phyloP scores from a whole-genome alignment of 2,329 filamentous ascomycete species.

The Hypocrella siamensis region DNA sequence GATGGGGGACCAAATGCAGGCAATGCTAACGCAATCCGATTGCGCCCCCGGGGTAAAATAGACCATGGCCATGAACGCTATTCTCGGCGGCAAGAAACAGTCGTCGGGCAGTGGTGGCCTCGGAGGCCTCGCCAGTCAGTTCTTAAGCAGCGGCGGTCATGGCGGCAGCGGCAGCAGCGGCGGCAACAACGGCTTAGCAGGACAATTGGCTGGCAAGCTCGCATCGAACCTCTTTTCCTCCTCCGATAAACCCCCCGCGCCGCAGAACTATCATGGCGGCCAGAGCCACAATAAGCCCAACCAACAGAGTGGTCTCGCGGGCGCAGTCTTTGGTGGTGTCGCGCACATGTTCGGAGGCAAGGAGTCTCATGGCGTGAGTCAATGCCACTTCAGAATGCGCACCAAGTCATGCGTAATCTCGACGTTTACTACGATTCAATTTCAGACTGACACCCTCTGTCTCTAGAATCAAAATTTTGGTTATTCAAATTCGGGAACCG shows the following conservation, averaged over 20 bases:
- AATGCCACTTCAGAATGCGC: neutral
- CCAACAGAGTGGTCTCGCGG: conserved; percentile 32
- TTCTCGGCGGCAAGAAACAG: conserved; percentile 31
- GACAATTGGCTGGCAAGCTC: conserved; percentile 42
- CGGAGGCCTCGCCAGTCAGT: conserved; percentile 5
- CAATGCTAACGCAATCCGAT: too few species aligned
- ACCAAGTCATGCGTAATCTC: too few species aligned
- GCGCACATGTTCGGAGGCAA: conserved; percentile 37
- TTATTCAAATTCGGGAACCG: conserved; percentile 39
- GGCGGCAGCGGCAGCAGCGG: conserved; percentile 15
- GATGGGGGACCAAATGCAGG: too few species aligned
- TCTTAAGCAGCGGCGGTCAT: conserved; percentile 13
- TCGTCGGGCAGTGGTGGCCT: conserved; percentile 13
- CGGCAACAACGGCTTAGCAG: conserved; percentile 23
- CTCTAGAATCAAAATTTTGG: conserved; percentile 41
- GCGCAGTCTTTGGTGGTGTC: conserved; percentile 38
- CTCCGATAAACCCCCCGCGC: conserved; percentile 27
- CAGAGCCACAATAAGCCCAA: conserved; percentile 21
- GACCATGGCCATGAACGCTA: conserved; percentile 45
- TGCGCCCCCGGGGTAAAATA: conserved; percentile 15
- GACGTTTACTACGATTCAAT: too few species aligned
- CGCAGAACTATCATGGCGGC: conserved; percentile 33
- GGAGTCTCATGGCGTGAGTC: conserved; percentile 13
- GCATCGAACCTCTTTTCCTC: conserved; percentile 38
- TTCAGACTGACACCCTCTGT: too few species aligned